Evolutionary conservation across 306 rosid genomes (phyloP).

Genomic region (Morella rubra): DNA sequence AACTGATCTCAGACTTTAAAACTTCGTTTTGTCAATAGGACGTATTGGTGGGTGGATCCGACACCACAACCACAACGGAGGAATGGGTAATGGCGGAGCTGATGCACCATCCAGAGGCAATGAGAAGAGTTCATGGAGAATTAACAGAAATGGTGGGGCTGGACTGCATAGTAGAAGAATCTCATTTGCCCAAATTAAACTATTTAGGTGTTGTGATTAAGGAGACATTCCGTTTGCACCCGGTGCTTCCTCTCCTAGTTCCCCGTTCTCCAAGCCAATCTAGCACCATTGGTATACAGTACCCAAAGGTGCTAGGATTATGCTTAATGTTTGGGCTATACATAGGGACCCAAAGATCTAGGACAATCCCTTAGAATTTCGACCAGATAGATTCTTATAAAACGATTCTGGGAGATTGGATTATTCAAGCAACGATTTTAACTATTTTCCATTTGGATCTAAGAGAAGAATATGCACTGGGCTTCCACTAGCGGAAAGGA

Average conservation of each 20-base stretch:
- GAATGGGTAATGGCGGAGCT: constrained; percentile 44
- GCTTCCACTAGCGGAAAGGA: constrained; percentile 24
- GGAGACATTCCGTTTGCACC: constrained; percentile 39
- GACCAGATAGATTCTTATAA: constrained; percentile 26
- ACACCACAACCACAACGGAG: constrained; percentile 27
- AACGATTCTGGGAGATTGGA: background rate
- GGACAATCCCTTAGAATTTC: constrained; percentile 29
- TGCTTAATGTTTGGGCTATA: constrained; percentile 25
- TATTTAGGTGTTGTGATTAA: constrained; percentile 31
- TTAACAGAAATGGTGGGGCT: constrained; percentile 23
- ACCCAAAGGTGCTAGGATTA: constrained; percentile 23
- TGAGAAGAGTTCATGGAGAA: constrained; percentile 29
- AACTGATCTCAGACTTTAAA: too few relatives aligned
- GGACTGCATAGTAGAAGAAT: constrained; percentile 35
- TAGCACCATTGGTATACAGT: constrained; percentile 16
- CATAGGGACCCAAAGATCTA: constrained; percentile 35
- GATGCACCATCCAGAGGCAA: constrained; percentile 5
- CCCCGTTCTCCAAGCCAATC: constrained; percentile 26
- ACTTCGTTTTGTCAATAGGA: constrained; percentile 22
- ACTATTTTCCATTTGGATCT: constrained; percentile 39
- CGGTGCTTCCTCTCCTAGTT: constrained; percentile 1
- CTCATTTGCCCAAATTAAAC: constrained; percentile 27
- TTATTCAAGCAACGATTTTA: constrained; percentile 20
- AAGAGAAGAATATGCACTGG: constrained; percentile 41
- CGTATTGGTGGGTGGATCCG: constrained; percentile 31